phyloP scores from a whole-genome alignment of 2,329 filamentous ascomycete genomes.

The Cryphonectria nitschkei region DNA sequence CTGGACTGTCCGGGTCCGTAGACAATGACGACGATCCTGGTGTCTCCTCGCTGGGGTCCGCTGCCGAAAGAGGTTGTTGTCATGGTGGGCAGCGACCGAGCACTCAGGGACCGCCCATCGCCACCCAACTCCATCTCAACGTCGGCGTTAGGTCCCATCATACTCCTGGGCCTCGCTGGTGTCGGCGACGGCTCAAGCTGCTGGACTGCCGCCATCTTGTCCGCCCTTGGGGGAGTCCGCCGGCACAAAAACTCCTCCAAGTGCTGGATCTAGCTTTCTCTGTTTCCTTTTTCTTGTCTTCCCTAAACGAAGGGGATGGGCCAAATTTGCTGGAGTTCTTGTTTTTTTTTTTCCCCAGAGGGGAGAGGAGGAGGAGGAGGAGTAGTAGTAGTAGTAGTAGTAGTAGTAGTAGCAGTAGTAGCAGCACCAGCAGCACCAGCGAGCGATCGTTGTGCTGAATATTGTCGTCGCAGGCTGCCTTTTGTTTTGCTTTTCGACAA shows the following conservation, averaged over 20 bases:
- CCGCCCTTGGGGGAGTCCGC: neutral
- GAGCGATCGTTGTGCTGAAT: neutral
- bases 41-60: slow-evolving; percentile 56
- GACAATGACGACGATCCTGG: slow-evolving; percentile 66
- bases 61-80: slow-evolving; percentile 46
- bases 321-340: neutral
- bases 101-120: slow-evolving; percentile 1
- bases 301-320: neutral
- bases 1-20: slow-evolving; percentile 73
- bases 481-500: neutral
- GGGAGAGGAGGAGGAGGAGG: neutral
- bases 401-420: too few relatives aligned
- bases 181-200: slow-evolving; percentile 34
- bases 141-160: slow-evolving; percentile 37
- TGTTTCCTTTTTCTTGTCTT: neutral
- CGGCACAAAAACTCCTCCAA: neutral
- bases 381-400: too few relatives aligned
- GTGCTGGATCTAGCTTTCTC: neutral
- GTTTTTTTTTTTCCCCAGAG: neutral
- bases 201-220: slow-evolving; percentile 30
- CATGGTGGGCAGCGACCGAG: slow-evolving; percentile 38
- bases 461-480: neutral
- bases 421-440: neutral
- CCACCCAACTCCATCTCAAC: slow-evolving; percentile 38
- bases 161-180: slow-evolving; percentile 34